Conservation (phyloP, 2,329 filamentous ascomycete genomes). For the Paramyrothecium sp. region DNA sequence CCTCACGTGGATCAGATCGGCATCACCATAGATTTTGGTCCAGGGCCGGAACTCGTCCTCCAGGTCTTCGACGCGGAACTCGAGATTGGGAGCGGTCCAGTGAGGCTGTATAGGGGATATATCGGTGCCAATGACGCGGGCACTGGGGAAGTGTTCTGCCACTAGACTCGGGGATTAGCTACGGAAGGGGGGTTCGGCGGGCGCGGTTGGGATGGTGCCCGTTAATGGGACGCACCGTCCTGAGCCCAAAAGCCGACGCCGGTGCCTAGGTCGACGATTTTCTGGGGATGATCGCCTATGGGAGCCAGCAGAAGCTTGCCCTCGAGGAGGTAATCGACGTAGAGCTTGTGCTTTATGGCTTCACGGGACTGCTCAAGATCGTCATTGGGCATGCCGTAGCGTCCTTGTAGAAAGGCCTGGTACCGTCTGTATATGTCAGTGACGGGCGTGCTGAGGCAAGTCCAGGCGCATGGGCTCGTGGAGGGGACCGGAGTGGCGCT, state of each 20-base stretch:
- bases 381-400: conserved; percentile 53
- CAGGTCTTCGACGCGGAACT: conserved; percentile 42
- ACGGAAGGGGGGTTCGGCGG: neutral
- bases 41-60: conserved; percentile 32
- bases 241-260: conserved; percentile 57
- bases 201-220: neutral
- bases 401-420: conserved; percentile 43
- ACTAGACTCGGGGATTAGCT: conserved; percentile 25
- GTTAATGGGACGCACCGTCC: conserved; percentile 33
- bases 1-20: conserved; percentile 55
- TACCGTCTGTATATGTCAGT: conserved; percentile 40
- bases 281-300: conserved; percentile 42
- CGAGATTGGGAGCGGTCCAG: conserved; percentile 55
- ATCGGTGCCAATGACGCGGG: conserved; percentile 43
- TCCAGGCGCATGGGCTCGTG: too few species aligned
- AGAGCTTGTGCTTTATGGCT: conserved; percentile 44
- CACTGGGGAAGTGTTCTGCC: conserved; percentile 42
- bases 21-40: conserved; percentile 31
- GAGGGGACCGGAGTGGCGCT: neutral
- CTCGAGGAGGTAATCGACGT: conserved; percentile 44
- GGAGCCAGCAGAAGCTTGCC: conserved; percentile 42
- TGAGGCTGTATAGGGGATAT: conserved; percentile 42
- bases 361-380: conserved; percentile 49
- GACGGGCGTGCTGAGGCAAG: too few species aligned
- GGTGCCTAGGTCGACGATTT: conserved; percentile 49